Evolutionary conservation across 2,329 filamentous ascomycete genomes (phyloP), one percentile per base, ranked within the genome.

Genomic region (Aspergillus candidus): DNA sequence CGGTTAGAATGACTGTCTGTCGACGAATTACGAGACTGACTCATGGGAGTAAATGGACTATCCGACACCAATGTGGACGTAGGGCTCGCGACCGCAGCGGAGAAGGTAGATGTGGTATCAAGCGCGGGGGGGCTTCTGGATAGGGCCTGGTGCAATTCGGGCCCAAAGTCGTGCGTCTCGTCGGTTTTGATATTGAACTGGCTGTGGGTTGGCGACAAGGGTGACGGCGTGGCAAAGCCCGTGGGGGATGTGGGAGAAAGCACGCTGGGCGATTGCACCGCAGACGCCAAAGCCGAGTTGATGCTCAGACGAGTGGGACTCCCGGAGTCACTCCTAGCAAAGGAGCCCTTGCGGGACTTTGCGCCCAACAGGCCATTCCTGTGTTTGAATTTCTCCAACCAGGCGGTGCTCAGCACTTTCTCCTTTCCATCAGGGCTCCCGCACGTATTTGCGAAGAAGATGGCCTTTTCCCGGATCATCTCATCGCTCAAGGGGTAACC

Each of bases 301-400:
- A 66, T 73, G 50, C 75, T 78, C 50, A 78, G 70, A 43, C 78
- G 76, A 17, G 77, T 77, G n/a, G 68, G 65, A 46, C 76, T 79
- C 56, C 87, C 84, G 0, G 82, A 78, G 42, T 90, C 85, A 61
- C 87, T 89, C 32, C 82, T 63, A 41, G 62, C 62, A 27, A 60
- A 47, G 6, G 77, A 79, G 27, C 69, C 67, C 60, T 79, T 80
- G 36, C 77, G 67, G 35, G 72, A 72, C 55, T 75, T 76, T 10
- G 75, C 69, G 32, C 75, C 73, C 53, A 73, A 65, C 10, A 84
- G 60, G 51, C 77, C 82, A 63, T 94, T 84, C 70, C 91, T 95
- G 62, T 88, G 81, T 72, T 96, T 95, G 74, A 97, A 97, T 63
- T 93, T 94, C 60, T 95, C 88, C 30, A 97, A 76, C 90, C 91